A percentile compares a stretch with the other conserved stretches of the same genome.
Evolutionary conservation across 1,284 basidiomycete genomes (phyloP).

Genomic region (Schizophyllum commune): DNA sequence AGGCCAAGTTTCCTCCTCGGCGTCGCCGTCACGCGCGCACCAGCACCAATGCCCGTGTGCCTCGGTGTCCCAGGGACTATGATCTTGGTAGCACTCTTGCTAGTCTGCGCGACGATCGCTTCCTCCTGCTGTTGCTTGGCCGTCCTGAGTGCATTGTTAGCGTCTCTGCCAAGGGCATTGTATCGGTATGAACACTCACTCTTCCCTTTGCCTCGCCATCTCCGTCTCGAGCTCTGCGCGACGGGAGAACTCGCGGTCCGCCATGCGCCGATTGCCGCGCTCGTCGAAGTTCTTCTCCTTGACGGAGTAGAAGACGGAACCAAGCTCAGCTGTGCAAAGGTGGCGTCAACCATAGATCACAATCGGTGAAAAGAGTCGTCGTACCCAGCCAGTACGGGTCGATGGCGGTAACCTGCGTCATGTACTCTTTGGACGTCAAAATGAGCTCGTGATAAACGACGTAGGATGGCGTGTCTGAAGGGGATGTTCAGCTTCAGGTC

Average conservation of each 20-base stretch:
- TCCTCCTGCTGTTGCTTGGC: slow-evolving; percentile 63
- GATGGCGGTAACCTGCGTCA: slow-evolving; percentile 94
- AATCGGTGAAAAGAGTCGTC: too few relatives aligned
- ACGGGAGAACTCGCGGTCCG: slow-evolving; percentile 85
- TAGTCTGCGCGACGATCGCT: slow-evolving; percentile 50
- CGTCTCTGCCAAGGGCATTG: slow-evolving; percentile 1
- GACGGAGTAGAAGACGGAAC: slow-evolving; percentile 92
- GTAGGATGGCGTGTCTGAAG: slow-evolving; percentile 86
- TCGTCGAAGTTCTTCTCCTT: slow-evolving; percentile 94
- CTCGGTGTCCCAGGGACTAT: slow-evolving; percentile 77
- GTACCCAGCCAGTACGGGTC: slow-evolving; percentile 92
- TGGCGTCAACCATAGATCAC: too few relatives aligned
- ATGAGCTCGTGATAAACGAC: slow-evolving; percentile 97
- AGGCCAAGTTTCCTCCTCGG: slow-evolving; percentile 50
- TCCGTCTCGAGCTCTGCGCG: slow-evolving; percentile 85
- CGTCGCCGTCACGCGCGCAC: slow-evolving; percentile 54
- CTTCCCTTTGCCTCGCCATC: slow-evolving; percentile 82
- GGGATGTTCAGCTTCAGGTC: slow-evolving; percentile 12
- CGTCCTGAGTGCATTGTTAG: slow-evolving; percentile 30
- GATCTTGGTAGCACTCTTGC: slow-evolving; percentile 56
- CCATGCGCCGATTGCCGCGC: slow-evolving; percentile 59
- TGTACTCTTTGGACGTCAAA: slow-evolving; percentile 91
- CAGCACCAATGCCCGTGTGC: slow-evolving; percentile 63
- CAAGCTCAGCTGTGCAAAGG: slow-evolving; percentile 67
- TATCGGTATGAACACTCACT: slow-evolving; percentile 45